These are phyloP conservation scores for Rhynchospora tenuis DNA, from an alignment of 176 grass and related monocot genomes.

Conservation along the genomic window DNA sequence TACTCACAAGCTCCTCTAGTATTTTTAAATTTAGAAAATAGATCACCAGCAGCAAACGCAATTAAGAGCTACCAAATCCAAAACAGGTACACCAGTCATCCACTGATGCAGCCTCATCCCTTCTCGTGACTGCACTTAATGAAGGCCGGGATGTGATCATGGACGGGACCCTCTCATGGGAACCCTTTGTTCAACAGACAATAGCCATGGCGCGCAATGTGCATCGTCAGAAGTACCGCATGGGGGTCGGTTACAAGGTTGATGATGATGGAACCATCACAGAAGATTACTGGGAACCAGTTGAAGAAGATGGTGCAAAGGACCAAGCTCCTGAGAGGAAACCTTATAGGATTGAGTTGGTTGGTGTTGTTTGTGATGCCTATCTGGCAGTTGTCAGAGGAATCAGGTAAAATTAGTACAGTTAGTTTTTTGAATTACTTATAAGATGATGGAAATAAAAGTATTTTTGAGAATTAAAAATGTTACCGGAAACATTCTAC, in stretches of 20 bases:
- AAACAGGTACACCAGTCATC: conserved; percentile 94
- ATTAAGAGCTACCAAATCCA: background rate
- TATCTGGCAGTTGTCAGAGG: conserved; percentile 75
- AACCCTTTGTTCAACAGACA: conserved; percentile 76
- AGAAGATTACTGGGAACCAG: conserved; percentile 82
- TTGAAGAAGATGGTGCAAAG: conserved; percentile 11
- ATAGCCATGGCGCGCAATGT: conserved; percentile 77
- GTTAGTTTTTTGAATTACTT: background rate
- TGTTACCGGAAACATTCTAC: background rate
- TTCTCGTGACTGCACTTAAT: conserved; percentile 84
- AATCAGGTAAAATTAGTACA: conserved; percentile 50
- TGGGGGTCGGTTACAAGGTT: conserved; percentile 86
- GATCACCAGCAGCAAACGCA: background rate
- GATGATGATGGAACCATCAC: conserved; percentile 51
- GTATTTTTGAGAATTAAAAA: background rate
- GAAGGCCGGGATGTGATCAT: conserved; percentile 94
- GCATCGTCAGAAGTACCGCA: conserved; percentile 72
- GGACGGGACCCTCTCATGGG: conserved; percentile 91
- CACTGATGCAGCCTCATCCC: conserved; percentile 75
- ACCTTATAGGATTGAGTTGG: conserved; percentile 83
- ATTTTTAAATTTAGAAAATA: background rate
- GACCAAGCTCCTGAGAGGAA: conserved; percentile 30
- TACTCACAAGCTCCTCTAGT: background rate
- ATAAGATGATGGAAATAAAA: background rate
- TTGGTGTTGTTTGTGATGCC: conserved; percentile 73